Evolutionary conservation across 805 yeast genomes (phyloP).

Genomic region (Torulaspora microellipsoides): DNA sequence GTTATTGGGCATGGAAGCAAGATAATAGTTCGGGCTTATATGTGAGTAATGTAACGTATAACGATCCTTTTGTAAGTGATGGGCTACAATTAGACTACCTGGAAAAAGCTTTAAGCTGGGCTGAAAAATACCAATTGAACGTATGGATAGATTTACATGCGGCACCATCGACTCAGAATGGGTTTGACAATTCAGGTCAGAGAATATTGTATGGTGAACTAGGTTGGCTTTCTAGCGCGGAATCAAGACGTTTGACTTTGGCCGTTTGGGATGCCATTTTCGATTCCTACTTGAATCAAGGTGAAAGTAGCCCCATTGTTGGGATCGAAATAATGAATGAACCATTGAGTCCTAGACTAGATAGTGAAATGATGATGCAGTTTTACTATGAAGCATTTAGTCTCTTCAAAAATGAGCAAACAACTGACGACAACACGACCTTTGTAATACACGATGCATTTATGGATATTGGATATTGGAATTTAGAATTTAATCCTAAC

Average conservation of each 20-base stretch:
- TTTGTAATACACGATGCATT: conserved; percentile 68
- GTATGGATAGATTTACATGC: conserved; percentile 79
- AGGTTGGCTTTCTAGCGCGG: conserved; percentile 40
- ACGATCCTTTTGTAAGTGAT: conserved; percentile 64
- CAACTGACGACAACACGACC: conserved; percentile 34
- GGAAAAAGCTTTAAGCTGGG: conserved; percentile 65
- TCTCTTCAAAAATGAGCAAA: conserved; percentile 21
- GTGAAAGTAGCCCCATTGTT: conserved; percentile 47
- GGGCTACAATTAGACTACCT: conserved; percentile 53
- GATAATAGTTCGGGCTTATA: conserved; percentile 19
- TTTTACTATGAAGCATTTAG: conserved; percentile 35
- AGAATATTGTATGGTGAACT: conserved; percentile 42
- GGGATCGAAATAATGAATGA: conserved; percentile 72
- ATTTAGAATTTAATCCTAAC: conserved; percentile 38
- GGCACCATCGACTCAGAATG: conserved; percentile 81
- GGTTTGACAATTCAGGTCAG: conserved; percentile 76
- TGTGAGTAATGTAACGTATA: conserved; percentile 22
- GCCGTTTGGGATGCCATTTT: conserved; percentile 47
- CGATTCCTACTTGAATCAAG: conserved; percentile 40
- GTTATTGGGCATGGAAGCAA: conserved; percentile 71
- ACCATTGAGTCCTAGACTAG: conserved; percentile 55
- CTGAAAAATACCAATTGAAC: conserved; percentile 51
- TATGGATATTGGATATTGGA: conserved; percentile 51
- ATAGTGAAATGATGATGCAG: conserved; percentile 34
- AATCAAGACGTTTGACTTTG: conserved; percentile 45